Conservation (phyloP, 2,329 filamentous ascomycete genomes). For the Hymenoscyphus scutula region DNA sequence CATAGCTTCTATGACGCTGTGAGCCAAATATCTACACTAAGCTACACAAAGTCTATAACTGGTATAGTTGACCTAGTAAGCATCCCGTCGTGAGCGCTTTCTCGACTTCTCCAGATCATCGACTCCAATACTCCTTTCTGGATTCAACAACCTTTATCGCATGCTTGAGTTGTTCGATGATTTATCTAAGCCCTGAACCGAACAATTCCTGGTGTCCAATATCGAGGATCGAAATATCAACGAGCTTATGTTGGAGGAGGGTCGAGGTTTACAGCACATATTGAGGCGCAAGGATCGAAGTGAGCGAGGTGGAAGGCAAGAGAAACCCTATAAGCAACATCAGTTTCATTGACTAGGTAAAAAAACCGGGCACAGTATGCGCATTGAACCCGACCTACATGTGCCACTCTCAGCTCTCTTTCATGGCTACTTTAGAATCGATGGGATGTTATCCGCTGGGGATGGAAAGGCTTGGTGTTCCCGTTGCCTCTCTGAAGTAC, state of each 20-base stretch:
- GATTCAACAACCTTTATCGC: conserved; percentile 60
- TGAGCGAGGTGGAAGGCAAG: too few species aligned
- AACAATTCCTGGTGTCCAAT: conserved; percentile 69
- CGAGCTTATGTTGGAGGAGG: too few species aligned
- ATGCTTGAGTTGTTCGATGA: conserved; percentile 45
- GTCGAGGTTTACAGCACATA: too few species aligned
- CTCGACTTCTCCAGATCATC: conserved; percentile 31
- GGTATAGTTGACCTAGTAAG: conserved; percentile 59
- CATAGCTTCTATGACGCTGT: too few species aligned
- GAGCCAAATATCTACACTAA: too few species aligned
- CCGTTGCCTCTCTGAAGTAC: conserved; percentile 15
- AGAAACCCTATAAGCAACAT: too few species aligned
- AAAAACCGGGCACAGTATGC: too few species aligned
- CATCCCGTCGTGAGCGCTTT: conserved; percentile 46
- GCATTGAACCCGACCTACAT: conserved; percentile 1
- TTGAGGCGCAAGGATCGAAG: too few species aligned
- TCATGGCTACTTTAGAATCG: conserved; percentile 21
- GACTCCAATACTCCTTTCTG: too few species aligned
- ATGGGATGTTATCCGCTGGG: conserved; percentile 25
- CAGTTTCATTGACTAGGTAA: too few species aligned
- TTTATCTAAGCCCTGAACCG: conserved; percentile 65
- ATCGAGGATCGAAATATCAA: conserved; percentile 9
- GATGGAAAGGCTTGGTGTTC: conserved; percentile 16
- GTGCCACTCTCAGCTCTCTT: conserved; percentile 1
- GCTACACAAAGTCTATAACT: conserved; percentile 43